Base-by-base conservation (phyloP, 2,329 filamentous ascomycete genomes). In the Zymoseptoria brevis region DNA sequence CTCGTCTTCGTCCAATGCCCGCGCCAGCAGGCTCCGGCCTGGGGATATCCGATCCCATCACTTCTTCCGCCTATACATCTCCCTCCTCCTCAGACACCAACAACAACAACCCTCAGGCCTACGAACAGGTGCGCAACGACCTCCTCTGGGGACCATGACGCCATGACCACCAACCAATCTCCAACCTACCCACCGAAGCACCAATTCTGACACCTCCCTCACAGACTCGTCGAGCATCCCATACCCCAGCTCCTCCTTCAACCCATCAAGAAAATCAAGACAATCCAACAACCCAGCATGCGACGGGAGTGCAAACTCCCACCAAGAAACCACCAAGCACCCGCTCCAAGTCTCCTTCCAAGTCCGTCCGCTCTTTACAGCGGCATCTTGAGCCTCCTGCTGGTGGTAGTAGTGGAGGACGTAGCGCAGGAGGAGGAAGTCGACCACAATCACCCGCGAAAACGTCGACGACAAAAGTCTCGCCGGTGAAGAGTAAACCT, bases 91-190 rank as follows among this genome's bases (percentile, higher is more conserved):
- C n/a, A n/a, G 13, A 45, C 62, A 64, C 62, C 62, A 64, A 64
- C 62, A 59, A 55, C 54, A 65, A 65, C 41, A 66, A 70, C 55
- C 68, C 71, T 57, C 59, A 57, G 24, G 65, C 69, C 49, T 57
- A 62, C 52, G 73, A 75, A 55, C 75, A 77, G 74, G 76, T 77
- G 70, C 74, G 75, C 65, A 51, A 54, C 21, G 52, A 54, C 26
- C 52, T 54, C 21, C 52, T 56, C 30, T 59, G 57, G 22, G 41
- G 57, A 19, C 53, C 21, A 49, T 54, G 54, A 53, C n/a, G 19
- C 50, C 19, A 51, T 21, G 50, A 21, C 50, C 19, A 21, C 50
- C 50, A 51, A n/a, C n/a, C n/a, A n/a, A n/a, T n/a, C n/a, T 22
- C 4, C 21, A 22, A 22, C 21, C 21, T 22, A 22, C 21, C 21